Conservation (phyloP, 1,139 yeast species). For the Protomyces gravidus region DNA sequence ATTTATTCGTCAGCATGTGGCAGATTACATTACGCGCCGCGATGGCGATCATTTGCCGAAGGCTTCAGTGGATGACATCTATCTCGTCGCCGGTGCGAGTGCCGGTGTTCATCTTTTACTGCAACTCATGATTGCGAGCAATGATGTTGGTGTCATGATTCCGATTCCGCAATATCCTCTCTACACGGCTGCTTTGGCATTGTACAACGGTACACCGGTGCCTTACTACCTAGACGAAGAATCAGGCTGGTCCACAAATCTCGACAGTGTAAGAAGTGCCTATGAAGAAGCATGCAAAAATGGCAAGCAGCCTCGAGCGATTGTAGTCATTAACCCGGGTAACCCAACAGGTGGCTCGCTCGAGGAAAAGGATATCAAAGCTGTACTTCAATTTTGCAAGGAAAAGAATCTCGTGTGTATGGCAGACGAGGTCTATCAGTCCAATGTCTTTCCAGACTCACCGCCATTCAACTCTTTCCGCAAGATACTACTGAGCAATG, state of each 20-base stretch:
- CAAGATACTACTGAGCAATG: conserved; percentile 43
- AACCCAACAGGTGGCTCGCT: conserved; percentile 94
- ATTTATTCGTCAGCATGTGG: conserved; percentile 67
- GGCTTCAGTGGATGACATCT: conserved; percentile 60
- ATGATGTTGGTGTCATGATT: conserved; percentile 74
- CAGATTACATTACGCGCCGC: conserved; percentile 68
- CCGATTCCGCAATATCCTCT: conserved; percentile 98
- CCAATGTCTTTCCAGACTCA: conserved; percentile 63
- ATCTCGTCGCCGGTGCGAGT: conserved; percentile 89
- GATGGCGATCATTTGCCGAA: conserved; percentile 56
- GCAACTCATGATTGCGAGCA: conserved; percentile 62
- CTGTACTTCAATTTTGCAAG: conserved; percentile 73
- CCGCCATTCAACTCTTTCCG: conserved; percentile 45
- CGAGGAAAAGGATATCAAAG: conserved; percentile 58
- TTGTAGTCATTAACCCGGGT: conserved; percentile 95
- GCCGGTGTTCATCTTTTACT: conserved; percentile 77
- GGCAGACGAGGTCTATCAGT: conserved; percentile 98
- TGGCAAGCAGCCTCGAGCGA: conserved; percentile 65
- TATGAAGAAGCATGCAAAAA: conserved; percentile 51
- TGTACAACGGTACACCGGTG: conserved; percentile 72
- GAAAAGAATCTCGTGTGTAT: conserved; percentile 76
- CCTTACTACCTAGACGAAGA: conserved; percentile 85
- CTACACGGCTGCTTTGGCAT: conserved; percentile 84
- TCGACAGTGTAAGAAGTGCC: conserved; percentile 57
- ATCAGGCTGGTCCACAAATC: conserved; percentile 76